Evolutionary conservation across 352 stramenopile genomes (phyloP).

Genomic region (Phytophthora constricta): DNA sequence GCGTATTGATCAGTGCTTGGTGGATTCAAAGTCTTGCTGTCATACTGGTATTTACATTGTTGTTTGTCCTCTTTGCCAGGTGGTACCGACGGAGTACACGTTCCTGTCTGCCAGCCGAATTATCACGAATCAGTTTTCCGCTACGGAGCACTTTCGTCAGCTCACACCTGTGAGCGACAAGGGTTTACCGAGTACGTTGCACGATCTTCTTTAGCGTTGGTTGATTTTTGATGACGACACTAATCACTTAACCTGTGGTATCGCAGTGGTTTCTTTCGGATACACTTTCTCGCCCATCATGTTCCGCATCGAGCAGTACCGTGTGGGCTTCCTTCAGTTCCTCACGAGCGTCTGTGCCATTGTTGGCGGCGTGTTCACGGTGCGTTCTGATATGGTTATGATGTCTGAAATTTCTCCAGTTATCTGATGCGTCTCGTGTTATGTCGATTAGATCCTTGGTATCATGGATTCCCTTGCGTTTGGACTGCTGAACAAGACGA

Average conservation of each 20-base stretch:
- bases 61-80: conserved; percentile 46
- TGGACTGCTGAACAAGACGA: conserved; percentile 57
- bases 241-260: conserved; percentile 26
- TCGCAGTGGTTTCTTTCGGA: conserved; percentile 95
- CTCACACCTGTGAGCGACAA: conserved; percentile 89
- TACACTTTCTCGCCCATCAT: conserved; percentile 98
- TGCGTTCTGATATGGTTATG: conserved; percentile 39
- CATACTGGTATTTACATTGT: conserved; percentile 1
- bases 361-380: conserved; percentile 91
- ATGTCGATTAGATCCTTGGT: conserved; percentile 59
- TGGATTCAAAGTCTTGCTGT: too few species aligned
- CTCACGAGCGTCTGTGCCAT: conserved; percentile 94
- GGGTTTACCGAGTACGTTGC: conserved; percentile 75
- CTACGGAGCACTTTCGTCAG: conserved; percentile 95
- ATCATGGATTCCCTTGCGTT: conserved; percentile 74
- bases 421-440: background rate
- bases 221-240: conserved; percentile 4
- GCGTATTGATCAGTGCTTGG: background rate
- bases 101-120: conserved; percentile 89
- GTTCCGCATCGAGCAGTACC: conserved; percentile 95
- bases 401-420: too few species aligned
- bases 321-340: conserved; percentile 90
- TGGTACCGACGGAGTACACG: conserved; percentile 96
- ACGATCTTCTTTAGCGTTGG: background rate
- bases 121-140: conserved; percentile 98